Conservation (phyloP, 768 basidiomycete genomes). For the Suillus lakei region DNA sequence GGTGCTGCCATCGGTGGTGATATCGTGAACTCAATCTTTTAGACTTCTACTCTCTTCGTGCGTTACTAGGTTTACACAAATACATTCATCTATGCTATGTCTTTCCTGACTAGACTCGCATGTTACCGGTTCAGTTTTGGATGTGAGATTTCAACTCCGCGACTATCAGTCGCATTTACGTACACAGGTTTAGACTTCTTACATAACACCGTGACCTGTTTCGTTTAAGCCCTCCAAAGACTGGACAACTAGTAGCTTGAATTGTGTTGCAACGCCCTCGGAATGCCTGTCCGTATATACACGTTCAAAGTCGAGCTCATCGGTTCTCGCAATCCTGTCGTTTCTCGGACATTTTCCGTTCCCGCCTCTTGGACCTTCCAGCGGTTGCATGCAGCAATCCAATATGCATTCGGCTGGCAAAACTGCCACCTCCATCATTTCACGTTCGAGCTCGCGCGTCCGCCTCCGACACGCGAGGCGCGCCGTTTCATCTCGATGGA, state of each 20-base stretch:
- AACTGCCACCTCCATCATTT: slow-evolving; percentile 23
- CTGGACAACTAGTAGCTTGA: neutral
- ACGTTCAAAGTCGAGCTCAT: slow-evolving; percentile 24
- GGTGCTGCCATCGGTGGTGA: slow-evolving; percentile 51
- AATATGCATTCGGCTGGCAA: slow-evolving; percentile 24
- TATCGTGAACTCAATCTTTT: slow-evolving; percentile 55
- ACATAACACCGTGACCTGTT: too few species aligned
- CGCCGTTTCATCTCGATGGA: slow-evolving; percentile 8
- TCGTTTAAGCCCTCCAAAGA: neutral
- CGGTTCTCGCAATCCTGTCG: slow-evolving; percentile 21
- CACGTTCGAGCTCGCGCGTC: slow-evolving; percentile 12
- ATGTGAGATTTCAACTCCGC: neutral
- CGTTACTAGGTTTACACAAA: neutral
- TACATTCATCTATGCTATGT: neutral
- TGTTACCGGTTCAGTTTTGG: neutral
- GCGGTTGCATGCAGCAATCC: slow-evolving; percentile 23
- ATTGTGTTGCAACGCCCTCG: neutral
- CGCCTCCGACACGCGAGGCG: neutral
- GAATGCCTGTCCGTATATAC: slow-evolving; percentile 17
- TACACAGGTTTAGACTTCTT: neutral
- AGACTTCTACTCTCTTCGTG: slow-evolving; percentile 8
- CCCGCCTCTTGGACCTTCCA: slow-evolving; percentile 24
- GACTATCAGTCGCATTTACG: neutral
- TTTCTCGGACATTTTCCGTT: slow-evolving; percentile 24
- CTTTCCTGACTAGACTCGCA: neutral